Conservation (phyloP, 1,284 basidiomycete species). For the Pterulicium gracile region DNA sequence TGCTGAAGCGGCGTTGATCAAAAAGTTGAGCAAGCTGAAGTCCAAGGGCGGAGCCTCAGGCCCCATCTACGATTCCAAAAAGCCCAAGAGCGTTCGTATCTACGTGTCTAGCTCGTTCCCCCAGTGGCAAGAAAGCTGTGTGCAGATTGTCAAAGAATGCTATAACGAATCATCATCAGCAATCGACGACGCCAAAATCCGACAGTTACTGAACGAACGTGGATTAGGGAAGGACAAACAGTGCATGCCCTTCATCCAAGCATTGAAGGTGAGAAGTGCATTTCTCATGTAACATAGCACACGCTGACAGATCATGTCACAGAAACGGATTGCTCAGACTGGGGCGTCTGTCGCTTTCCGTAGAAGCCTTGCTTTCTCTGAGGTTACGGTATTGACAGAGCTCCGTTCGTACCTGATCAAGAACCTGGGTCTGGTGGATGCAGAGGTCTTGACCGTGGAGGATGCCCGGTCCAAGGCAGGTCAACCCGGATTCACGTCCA, state of each 20-base stretch:
- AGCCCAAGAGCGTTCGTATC: conserved; percentile 77
- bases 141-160: conserved; percentile 65
- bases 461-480: conserved; percentile 50
- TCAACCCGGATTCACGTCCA: conserved; percentile 48
- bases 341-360: conserved; percentile 79
- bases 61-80: conserved; percentile 65
- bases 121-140: conserved; percentile 85
- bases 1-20: conserved; percentile 71
- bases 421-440: conserved; percentile 67
- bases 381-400: conserved; percentile 66
- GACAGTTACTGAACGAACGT: conserved; percentile 56
- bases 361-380: conserved; percentile 82
- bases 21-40: conserved; percentile 64
- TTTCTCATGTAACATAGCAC: conserved; percentile 2
- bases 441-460: conserved; percentile 61
- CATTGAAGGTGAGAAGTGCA: conserved; percentile 64
- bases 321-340: conserved; percentile 80
- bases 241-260: conserved; percentile 90
- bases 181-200: conserved; percentile 81
- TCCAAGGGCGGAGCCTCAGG: conserved; percentile 31
- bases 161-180: conserved; percentile 50
- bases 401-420: conserved; percentile 79
- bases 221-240: conserved; percentile 94
- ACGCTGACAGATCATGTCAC: conserved; percentile 10
- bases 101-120: conserved; percentile 91